Base-by-base conservation (phyloP, 371 early-diverging fungal genomes). In the Entomophthora muscae region DNA sequence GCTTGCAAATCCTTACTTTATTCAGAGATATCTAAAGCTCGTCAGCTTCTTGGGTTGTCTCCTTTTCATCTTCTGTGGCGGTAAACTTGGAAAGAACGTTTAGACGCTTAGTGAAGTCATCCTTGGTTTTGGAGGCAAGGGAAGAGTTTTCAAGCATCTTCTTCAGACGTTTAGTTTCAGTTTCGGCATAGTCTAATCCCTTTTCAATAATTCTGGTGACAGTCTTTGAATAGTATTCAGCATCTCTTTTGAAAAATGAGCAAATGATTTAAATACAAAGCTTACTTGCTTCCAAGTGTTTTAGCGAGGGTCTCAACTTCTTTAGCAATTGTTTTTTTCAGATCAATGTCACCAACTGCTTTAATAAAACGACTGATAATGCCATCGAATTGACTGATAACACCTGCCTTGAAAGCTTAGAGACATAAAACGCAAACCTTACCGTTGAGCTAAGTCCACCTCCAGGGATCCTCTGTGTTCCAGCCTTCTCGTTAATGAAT, bases 401-500 rank as follows among this genome's bases (percentile, higher is more conserved):
- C 81, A 29, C 92, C 95, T 63, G 90, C 89, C 73, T 61, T 78
- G 61, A 21, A 62, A 10, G 27, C 32, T 57, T 59, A 67, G 54
- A 23, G 54, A 31, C 32, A 22, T 28, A 53, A 42, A 53, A 33
- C 53, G 54, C 42, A 33, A 30, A 0, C 42, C 64, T 53, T 71
- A 81, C 79, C 61, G 64, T 62, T 27, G 71, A 72, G 58, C 73
- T 72, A 17, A 91, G 79, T 13, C 82, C 76, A 59, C 95, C 95
- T 54, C 89, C 92, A 7, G 78, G 78, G 60, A 78, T 67, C 66
- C 94, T 86, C 51, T 86, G 73, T 10, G 93, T 89, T 29, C 88
- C 88, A 67, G 86, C 82, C 61, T 91, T 79, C 68, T 88, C 76
- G 83, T 96, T 96, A 71, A 96, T 78, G 73, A 83, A 96, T 7